These are phyloP conservation scores for Chamaecyparis obtusa DNA, from an alignment of 75 land plant species.

Conservation along the genomic window DNA sequence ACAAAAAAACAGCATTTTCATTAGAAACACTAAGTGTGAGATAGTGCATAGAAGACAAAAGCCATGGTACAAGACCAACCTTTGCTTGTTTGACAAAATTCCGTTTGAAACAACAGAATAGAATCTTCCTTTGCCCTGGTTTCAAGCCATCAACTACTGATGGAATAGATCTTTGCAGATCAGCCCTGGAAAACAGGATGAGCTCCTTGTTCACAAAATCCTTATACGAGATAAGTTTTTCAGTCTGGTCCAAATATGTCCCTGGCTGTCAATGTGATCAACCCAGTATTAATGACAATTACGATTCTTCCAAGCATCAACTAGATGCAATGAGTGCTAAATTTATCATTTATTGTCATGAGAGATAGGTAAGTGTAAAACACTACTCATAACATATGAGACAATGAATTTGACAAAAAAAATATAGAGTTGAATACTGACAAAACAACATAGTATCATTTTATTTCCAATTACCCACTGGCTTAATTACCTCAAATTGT, in stretches of 20 bases:
- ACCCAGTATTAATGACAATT: background rate
- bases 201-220: constrained; percentile 21
- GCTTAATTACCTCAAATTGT: constrained; percentile 71
- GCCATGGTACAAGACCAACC: constrained; percentile 16
- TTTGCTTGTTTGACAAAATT: constrained; percentile 90
- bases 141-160: constrained; percentile 18
- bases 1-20: background rate
- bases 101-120: constrained; percentile 85
- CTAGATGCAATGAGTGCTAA: too few species aligned
- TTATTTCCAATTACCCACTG: background rate
- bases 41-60: background rate
- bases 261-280: constrained; percentile 3
- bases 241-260: constrained; percentile 17
- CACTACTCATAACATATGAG: too few species aligned
- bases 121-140: constrained; percentile 16
- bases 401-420: too few species aligned
- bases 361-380: too few species aligned
- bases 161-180: constrained; percentile 18
- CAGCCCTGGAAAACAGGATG: constrained; percentile 19
- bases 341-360: too few species aligned
- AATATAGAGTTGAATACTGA: too few species aligned
- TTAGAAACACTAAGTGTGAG: background rate
- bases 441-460: background rate
- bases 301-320: too few species aligned
- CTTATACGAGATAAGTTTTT: constrained; percentile 13